phyloP scores from a whole-genome alignment of 2,329 filamentous ascomycete genomes.

The Alternaria incomplexa region DNA sequence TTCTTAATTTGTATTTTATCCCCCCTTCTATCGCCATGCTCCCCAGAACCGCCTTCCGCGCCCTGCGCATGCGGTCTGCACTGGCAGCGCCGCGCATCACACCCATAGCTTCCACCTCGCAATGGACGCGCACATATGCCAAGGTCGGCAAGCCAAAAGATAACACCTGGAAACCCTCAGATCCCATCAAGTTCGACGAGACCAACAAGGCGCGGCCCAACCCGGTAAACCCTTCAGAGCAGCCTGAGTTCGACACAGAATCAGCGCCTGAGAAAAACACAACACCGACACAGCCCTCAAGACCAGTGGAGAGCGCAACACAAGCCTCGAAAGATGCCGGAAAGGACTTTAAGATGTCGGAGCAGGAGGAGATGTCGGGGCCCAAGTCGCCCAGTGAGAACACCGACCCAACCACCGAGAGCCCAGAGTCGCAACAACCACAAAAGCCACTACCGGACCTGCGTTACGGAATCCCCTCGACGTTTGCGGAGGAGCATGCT shows the following conservation, averaged over 20 bases:
- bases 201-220: conserved; percentile 29
- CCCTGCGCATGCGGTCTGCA: conserved; percentile 39
- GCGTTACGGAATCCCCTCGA: conserved; percentile 93
- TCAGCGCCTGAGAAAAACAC: conserved; percentile 25
- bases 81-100: conserved; percentile 31
- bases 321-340: conserved; percentile 21
- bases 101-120: conserved; percentile 36
- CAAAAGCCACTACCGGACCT: conserved; percentile 80
- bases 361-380: conserved; percentile 48
- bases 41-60: conserved; percentile 41
- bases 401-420: conserved; percentile 49
- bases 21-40: conserved; percentile 39
- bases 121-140: conserved; percentile 36
- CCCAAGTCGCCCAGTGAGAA: conserved; percentile 44
- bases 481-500: conserved; percentile 74
- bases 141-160: conserved; percentile 36
- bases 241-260: conserved; percentile 41
- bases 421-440: conserved; percentile 54
- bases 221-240: conserved; percentile 40
- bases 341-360: conserved; percentile 27
- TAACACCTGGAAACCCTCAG: conserved; percentile 50
- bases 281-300: conserved; percentile 30
- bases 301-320: conserved; percentile 27
- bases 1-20: conserved; percentile 27
- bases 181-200: conserved; percentile 48